Evolutionary conservation across 1,284 basidiomycete species (phyloP), one percentile per base, ranked within the genome.

Genomic region (Pseudozyma flocculosa): DNA sequence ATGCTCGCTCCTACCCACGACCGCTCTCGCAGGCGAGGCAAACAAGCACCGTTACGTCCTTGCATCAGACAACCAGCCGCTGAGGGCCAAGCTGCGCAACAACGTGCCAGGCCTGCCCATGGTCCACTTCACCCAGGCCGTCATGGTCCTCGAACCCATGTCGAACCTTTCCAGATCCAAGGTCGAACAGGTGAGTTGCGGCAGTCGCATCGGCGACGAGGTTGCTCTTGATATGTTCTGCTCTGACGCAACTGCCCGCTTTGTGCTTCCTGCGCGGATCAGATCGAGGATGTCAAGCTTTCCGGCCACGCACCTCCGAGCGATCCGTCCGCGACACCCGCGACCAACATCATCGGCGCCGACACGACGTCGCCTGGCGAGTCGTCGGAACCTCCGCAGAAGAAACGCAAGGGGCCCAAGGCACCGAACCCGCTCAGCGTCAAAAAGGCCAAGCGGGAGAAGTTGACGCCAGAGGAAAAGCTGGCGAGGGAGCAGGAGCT

Each of bases 361-460:
- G 52, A 34, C 0, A 23, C 30, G 3, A 15, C 4, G 22, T 7
- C 34, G 19, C 15, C 32, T 7, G 26, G 36, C n/a, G 43, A 18
- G 17, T 4, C 24, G 3, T 17, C 42, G 13, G 49, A 45, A 11
- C 41, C 29, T 4, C 34, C 48, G 13, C 21, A 21, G n/a, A 48
- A 48, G 23, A 54, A 48, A 24, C 30, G 57, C 2, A 54, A 54
- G 30, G 40, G 50, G n/a, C 26, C 37, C 0, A 93, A 91, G 75
- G 90, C 83, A 0, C 91, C 93, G 0, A 98, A 98, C 80, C 92
- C 94, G 15, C 82, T 98, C 4, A 92, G 90, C 56, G 81, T 93
- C 36, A 92, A 90, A 82, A 96, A 92, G 83, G 92, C 63, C 21
- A 73, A 70, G 37, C 59, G 49, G 14, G 59, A 60, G 1, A 48